Conservation (phyloP, 78 protist genomes). For the Dictyostelium brefeldianum region DNA sequence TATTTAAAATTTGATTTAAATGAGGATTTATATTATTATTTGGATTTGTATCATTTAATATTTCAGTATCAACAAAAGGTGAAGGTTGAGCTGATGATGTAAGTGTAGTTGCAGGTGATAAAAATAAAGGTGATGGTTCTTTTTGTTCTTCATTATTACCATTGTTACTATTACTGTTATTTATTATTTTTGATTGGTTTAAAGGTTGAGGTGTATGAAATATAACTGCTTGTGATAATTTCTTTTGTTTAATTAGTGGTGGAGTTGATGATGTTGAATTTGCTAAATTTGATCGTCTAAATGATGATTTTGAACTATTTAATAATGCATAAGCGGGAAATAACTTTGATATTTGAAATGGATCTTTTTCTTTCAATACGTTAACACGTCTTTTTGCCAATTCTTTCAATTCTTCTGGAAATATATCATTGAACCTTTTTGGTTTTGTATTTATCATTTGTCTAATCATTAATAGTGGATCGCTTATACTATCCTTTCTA, state of each 20-base stretch:
- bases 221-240: neutral
- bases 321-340: conserved; percentile 19
- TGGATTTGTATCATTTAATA: conserved; percentile 6
- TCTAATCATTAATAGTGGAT: conserved; percentile 52
- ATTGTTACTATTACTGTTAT: neutral
- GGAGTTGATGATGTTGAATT: conserved; percentile 31
- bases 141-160: neutral
- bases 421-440: conserved; percentile 57
- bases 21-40: conserved; percentile 30
- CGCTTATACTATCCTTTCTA: conserved; percentile 63
- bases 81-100: neutral
- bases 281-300: conserved; percentile 3
- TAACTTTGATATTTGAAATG: conserved; percentile 45
- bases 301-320: neutral
- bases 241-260: neutral
- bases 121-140: conserved; percentile 51
- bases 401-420: conserved; percentile 68
- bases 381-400: conserved; percentile 59
- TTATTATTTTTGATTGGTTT: neutral
- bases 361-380: conserved; percentile 56
- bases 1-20: neutral
- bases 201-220: conserved; percentile 50
- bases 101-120: conserved; percentile 26
- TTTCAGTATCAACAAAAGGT: neutral
- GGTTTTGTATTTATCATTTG: conserved; percentile 80